phyloP scores from a whole-genome alignment of 2,329 filamentous ascomycete genomes.

The Paracorniculantispora psalliotae region DNA sequence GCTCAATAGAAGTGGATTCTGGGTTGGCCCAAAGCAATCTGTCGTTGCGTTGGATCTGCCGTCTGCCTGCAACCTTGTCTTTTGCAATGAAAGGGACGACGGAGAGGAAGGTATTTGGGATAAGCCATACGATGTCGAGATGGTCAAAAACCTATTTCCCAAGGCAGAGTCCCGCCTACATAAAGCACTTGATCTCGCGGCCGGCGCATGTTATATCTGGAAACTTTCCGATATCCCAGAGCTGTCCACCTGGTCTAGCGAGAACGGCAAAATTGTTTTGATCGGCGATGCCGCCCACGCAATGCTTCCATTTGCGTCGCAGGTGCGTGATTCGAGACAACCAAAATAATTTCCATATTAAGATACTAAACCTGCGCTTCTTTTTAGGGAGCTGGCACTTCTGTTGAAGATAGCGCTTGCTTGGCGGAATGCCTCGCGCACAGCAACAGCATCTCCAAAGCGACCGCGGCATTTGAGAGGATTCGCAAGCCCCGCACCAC shows the following conservation, averaged over 20 bases:
- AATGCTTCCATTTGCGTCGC: not conserved
- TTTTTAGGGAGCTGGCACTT: not conserved
- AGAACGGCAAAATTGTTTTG: not conserved
- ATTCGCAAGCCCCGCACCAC: constrained; percentile 1
- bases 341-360: not conserved
- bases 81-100: not conserved
- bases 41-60: not conserved
- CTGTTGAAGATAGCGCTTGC: not conserved
- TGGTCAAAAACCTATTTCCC: not conserved
- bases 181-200: not conserved
- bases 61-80: not conserved
- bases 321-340: not conserved
- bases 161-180: not conserved
- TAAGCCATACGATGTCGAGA: not conserved
- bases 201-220: not conserved
- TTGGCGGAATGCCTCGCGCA: not conserved
- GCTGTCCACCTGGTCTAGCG: not conserved
- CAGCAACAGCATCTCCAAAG: not conserved
- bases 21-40: not conserved
- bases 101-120: not conserved
- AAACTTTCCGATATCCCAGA: not conserved
- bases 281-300: constrained; percentile 5
- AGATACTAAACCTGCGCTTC: not conserved
- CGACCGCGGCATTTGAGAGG: not conserved
- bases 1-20: not conserved